A percentile compares a stretch with the other conserved stretches of the same genome.
Conservation (phyloP, 73 alveolate genomes). For the Paramecium tetraurelia region DNA sequence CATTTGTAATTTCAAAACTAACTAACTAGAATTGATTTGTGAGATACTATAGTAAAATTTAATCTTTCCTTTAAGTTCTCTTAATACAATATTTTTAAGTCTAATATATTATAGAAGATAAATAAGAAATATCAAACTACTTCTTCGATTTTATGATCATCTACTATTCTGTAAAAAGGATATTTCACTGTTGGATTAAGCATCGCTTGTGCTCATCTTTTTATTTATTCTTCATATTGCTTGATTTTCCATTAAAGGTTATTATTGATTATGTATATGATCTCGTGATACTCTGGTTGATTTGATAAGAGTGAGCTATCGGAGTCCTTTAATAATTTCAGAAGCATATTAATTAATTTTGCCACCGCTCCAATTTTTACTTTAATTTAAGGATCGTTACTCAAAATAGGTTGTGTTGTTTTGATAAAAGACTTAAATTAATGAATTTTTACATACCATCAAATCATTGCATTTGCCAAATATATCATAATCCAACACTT, state of each 20-base stretch:
- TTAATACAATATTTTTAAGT: too few species aligned
- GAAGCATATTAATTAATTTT: background rate
- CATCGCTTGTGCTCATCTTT: background rate
- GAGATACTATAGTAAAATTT: too few species aligned
- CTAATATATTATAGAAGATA: too few species aligned
- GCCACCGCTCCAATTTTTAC: background rate
- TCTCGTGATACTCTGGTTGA: background rate
- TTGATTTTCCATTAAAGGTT: background rate
- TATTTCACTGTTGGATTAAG: background rate
- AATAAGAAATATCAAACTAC: too few species aligned
- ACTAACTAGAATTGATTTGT: too few species aligned
- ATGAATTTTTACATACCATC: background rate
- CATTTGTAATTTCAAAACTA: too few species aligned
- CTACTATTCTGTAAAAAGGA: too few species aligned
- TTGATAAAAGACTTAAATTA: background rate
- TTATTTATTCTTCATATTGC: background rate
- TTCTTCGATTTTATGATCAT: too few species aligned
- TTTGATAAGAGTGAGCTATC: background rate
- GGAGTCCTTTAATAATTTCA: background rate
- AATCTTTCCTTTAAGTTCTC: too few species aligned
- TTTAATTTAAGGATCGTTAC: background rate
- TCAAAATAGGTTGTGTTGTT: background rate
- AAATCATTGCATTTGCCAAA: background rate
- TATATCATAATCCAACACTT: background rate
- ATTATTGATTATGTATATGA: background rate